Percentiles rank a stretch among this genome's conserved stretches.
Evolutionary conservation across 352 stramenopile genomes (phyloP).

Genomic region (Globisporangium alternatum): DNA sequence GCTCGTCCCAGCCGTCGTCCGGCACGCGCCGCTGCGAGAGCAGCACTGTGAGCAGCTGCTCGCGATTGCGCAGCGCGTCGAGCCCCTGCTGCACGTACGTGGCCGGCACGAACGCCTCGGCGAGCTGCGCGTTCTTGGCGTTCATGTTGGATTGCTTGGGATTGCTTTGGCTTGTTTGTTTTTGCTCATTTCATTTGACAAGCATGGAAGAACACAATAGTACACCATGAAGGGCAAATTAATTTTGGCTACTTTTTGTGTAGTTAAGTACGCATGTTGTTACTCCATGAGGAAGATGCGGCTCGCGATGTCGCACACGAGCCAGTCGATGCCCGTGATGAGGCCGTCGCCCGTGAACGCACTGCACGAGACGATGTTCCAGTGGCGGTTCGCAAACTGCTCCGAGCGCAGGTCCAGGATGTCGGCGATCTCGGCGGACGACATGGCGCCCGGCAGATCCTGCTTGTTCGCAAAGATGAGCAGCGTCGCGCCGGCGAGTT

Average conservation of each 20-base stretch:
- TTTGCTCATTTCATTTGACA: background rate
- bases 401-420: constrained; percentile 80
- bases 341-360: constrained; percentile 96
- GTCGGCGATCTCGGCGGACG: constrained; percentile 89
- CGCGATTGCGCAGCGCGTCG: constrained; percentile 55
- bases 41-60: constrained; percentile 73
- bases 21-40: constrained; percentile 85
- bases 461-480: constrained; percentile 99
- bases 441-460: constrained; percentile 93
- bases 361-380: constrained; percentile 94
- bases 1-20: constrained; percentile 87
- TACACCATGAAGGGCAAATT: background rate
- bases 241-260: background rate
- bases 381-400: constrained; percentile 84
- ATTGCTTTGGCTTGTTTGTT: background rate
- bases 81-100: constrained; percentile 82
- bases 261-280: background rate
- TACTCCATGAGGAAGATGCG: constrained; percentile 90
- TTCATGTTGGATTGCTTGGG: constrained; percentile 36
- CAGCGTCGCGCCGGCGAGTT: constrained; percentile 85
- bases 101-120: constrained; percentile 48
- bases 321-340: constrained; percentile 96
- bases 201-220: background rate
- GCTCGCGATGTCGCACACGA: constrained; percentile 95
- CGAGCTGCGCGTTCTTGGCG: constrained; percentile 42